Evolutionary conservation across 257 asterid species (phyloP).

Genomic region (Solanum corneliomulleri): DNA sequence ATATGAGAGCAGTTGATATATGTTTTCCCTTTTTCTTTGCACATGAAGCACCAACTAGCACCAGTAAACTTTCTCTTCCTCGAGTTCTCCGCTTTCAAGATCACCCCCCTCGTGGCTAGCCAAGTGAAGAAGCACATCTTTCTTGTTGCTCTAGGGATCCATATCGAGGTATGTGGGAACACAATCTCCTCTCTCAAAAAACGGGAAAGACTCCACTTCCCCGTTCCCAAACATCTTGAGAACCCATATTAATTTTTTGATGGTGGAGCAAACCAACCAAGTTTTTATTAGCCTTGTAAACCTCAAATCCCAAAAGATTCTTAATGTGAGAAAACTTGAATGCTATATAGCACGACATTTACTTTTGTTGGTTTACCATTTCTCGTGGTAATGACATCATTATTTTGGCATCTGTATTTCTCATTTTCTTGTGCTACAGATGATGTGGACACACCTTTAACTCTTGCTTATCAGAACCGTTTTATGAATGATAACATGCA

Average conservation of each 20-base stretch:
- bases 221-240: neutral
- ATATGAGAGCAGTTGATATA: neutral
- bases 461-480: conserved; percentile 75
- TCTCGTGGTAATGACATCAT: neutral
- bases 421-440: conserved; percentile 30
- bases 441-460: conserved; percentile 75
- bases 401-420: neutral
- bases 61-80: neutral
- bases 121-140: neutral
- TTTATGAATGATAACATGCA: neutral
- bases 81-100: neutral
- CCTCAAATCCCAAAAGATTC: neutral
- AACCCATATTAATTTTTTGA: neutral
- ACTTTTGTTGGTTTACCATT: neutral
- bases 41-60: neutral
- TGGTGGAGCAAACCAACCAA: neutral
- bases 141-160: neutral
- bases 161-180: neutral
- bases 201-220: neutral
- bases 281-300: neutral
- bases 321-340: neutral
- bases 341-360: neutral
- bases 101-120: neutral
- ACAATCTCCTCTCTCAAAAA: neutral
- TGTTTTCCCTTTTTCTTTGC: neutral